Evolutionary conservation across 2,329 filamentous ascomycete genomes (phyloP), one percentile per base, ranked within the genome.

Genomic region (Aspergillus fructus): DNA sequence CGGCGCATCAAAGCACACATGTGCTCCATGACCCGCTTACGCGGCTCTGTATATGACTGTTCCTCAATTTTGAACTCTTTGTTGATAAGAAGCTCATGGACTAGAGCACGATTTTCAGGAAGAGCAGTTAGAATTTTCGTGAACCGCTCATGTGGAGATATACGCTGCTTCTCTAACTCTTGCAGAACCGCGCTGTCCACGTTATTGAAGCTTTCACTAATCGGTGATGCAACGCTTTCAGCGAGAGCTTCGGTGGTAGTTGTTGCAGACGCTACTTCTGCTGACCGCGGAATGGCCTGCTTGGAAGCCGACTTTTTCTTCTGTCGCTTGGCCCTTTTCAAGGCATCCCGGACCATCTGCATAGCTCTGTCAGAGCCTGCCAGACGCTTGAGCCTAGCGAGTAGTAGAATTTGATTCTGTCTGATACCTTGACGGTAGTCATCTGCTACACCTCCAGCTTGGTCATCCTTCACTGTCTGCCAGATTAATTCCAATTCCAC

Each of bases 371-470:
- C 85, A 2, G 83, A 79, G 0, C 85, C 85, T 2, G 83, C 84
- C 53, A 88, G 74, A 61, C 84, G 83, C 67, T 86, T 85, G 61
- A 88, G 80, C 55, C 82, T 79, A 61, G 83, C 85, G 40, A 88
- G 76, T 23, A 88, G 74, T 56, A 86, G 79, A 55, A 86, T 83
- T 65, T 88, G 85, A 60, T 88, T 87, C 60, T 87, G 82, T 23
- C 84, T 78, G 58, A 88, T 87, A n/a, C 85, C 85, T 62, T 85
- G 80, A 37, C 81, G 79, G 65, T 88, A 88, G 57, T 88, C 85
- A 42, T 81, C 81, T 3, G 85, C 83, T 39, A 85, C 85, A 53
- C 84, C 82, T 45, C 85, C 85, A 8, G 80, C 79, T 23, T 76
- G 82, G 54, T 87, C 84, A 61, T 86, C 80, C 66, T 88, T 87